Conservation (phyloP, 345 rosid genomes). For the Hibiscus tridactylites region DNA sequence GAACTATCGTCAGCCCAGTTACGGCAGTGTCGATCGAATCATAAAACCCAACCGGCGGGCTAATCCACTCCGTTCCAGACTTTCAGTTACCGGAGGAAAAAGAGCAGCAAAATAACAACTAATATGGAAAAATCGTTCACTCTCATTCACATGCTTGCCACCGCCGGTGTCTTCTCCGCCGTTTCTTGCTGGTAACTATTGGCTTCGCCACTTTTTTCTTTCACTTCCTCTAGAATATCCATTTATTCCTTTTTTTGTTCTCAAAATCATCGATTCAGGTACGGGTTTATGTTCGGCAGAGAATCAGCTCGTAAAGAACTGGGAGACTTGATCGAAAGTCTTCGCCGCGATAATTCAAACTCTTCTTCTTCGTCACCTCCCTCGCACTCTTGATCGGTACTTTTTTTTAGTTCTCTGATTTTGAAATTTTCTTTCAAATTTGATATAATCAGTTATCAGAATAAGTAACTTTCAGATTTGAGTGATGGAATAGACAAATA, state of each 20-base stretch:
- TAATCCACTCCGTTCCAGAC: neutral
- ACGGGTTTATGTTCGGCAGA: slow-evolving; percentile 92
- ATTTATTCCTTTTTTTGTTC: neutral
- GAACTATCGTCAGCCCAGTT: neutral
- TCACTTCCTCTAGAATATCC: neutral
- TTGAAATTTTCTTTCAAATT: neutral
- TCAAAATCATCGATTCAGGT: slow-evolving; percentile 35
- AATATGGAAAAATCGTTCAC: slow-evolving; percentile 57
- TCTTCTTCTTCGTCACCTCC: slow-evolving; percentile 24
- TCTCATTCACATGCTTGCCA: slow-evolving; percentile 63
- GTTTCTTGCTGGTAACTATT: slow-evolving; percentile 51
- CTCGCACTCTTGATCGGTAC: slow-evolving; percentile 32
- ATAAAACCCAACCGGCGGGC: neutral
- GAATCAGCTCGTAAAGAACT: slow-evolving; percentile 89
- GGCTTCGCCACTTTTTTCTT: neutral
- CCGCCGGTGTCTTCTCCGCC: slow-evolving; percentile 82
- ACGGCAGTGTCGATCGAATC: neutral
- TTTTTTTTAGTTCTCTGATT: neutral
- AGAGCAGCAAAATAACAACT: neutral
- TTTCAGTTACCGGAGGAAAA: neutral
- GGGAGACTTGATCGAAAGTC: slow-evolving; percentile 63
- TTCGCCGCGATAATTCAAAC: slow-evolving; percentile 41
- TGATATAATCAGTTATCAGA: neutral
- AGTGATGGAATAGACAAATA: neutral
- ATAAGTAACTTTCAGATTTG: neutral